phyloP scores from a whole-genome alignment of 2,329 filamentous ascomycete genomes.

The Ciborinia camelliae region DNA sequence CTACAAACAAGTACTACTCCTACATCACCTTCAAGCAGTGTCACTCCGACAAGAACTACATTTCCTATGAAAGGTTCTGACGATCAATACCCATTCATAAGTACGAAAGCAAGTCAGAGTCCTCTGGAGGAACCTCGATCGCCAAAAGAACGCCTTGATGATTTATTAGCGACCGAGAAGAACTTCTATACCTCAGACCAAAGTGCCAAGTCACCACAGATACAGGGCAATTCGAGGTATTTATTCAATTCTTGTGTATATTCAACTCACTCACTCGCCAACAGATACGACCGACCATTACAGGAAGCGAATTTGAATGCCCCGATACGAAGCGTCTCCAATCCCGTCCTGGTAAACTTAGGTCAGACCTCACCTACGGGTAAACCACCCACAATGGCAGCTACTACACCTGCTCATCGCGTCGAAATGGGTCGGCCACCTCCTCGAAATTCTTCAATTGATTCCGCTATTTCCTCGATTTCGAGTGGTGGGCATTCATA shows the following conservation, averaged over 20 bases:
- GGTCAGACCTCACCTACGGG: slow-evolving; percentile 27
- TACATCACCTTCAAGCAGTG: slow-evolving; percentile 33
- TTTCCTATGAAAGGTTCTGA: slow-evolving; percentile 30
- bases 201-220: slow-evolving; percentile 12
- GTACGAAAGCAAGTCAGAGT: slow-evolving; percentile 22
- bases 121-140: slow-evolving; percentile 32
- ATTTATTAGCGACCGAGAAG: slow-evolving; percentile 38
- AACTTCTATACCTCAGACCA: slow-evolving; percentile 35
- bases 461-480: slow-evolving; percentile 82
- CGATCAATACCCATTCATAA: slow-evolving; percentile 26
- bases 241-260: slow-evolving; percentile 1
- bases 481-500: slow-evolving; percentile 58
- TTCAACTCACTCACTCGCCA: slow-evolving; percentile 4
- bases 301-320: slow-evolving; percentile 33
- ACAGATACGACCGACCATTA: slow-evolving; percentile 28
- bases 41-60: slow-evolving; percentile 35
- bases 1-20: slow-evolving; percentile 36
- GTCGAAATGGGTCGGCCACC: slow-evolving; percentile 34
- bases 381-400: slow-evolving; percentile 32
- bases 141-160: slow-evolving; percentile 38
- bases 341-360: slow-evolving; percentile 32
- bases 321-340: slow-evolving; percentile 37
- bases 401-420: slow-evolving; percentile 32
- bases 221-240: slow-evolving; percentile 29
- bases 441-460: slow-evolving; percentile 82